Conservation (phyloP, 805 yeast species). For the Cyberlindnera euphorbiiphila region DNA sequence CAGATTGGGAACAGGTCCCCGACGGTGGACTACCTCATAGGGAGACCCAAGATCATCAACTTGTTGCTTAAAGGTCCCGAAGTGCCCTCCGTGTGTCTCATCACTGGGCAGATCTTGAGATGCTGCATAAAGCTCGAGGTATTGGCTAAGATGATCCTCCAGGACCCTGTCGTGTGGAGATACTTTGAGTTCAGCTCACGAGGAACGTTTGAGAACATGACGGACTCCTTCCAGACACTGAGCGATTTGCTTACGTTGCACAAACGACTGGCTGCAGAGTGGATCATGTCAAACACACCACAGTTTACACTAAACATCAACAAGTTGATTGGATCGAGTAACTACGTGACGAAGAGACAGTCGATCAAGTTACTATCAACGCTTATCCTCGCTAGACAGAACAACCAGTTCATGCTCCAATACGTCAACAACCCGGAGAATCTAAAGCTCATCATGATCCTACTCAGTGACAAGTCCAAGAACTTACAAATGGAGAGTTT, state of each 20-base stretch:
- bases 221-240: conserved; percentile 81
- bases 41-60: conserved; percentile 59
- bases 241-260: conserved; percentile 67
- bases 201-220: conserved; percentile 82
- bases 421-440: conserved; percentile 82
- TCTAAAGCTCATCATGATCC: conserved; percentile 79
- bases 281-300: conserved; percentile 53
- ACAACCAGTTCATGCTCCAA: conserved; percentile 65
- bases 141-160: conserved; percentile 56
- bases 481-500: conserved; percentile 89
- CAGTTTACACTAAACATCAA: conserved; percentile 62
- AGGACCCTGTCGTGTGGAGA: conserved; percentile 69
- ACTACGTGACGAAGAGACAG: conserved; percentile 92
- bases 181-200: conserved; percentile 73
- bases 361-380: conserved; percentile 72
- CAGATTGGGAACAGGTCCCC: conserved; percentile 75
- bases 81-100: conserved; percentile 63
- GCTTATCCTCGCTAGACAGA: conserved; percentile 65
- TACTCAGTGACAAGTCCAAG: conserved; percentile 83
- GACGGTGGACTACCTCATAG: conserved; percentile 78
- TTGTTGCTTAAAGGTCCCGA: conserved; percentile 72
- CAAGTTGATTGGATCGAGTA: conserved; percentile 65
- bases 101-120: conserved; percentile 73
- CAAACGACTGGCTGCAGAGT: conserved; percentile 64
- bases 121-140: conserved; percentile 81